Conservation (phyloP, 306 rosid genomes). For the Fagus crenata region DNA sequence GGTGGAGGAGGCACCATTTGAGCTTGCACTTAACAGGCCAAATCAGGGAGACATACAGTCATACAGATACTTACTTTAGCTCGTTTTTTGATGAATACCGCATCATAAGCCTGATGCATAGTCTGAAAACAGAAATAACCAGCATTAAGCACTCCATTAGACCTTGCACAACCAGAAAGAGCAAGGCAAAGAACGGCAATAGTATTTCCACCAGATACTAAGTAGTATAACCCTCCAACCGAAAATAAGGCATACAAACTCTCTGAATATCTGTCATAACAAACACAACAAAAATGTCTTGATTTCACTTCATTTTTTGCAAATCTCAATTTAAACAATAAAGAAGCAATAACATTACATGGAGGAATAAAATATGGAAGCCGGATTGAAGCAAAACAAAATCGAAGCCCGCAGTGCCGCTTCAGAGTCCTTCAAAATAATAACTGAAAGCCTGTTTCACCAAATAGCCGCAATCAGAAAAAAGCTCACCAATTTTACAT, state of each 20-base stretch:
- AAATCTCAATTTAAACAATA: neutral
- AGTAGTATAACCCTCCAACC: constrained; percentile 82
- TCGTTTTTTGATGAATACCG: constrained; percentile 45
- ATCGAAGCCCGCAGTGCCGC: constrained; percentile 72
- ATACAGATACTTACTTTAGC: constrained; percentile 44
- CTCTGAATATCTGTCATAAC: constrained; percentile 70
- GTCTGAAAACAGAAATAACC: constrained; percentile 90
- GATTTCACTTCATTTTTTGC: neutral
- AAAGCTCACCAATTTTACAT: no score
- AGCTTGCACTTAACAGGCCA: neutral
- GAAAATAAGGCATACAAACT: constrained; percentile 71
- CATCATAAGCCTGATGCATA: constrained; percentile 65
- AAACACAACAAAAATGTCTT: constrained; percentile 4
- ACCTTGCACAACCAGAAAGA: constrained; percentile 74
- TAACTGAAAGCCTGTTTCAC: constrained; percentile 57
- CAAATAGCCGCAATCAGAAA: no score
- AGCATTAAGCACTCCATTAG: constrained; percentile 85
- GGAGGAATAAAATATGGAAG: constrained; percentile 82
- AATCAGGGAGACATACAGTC: neutral
- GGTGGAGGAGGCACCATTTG: neutral
- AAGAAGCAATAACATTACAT: constrained; percentile 44
- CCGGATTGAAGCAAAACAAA: constrained; percentile 94
- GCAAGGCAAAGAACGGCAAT: constrained; percentile 61
- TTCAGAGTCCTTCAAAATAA: constrained; percentile 59
- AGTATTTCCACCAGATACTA: constrained; percentile 48